phyloP scores from a whole-genome alignment of 768 basidiomycete species.

The Lentinula aciculospora region DNA sequence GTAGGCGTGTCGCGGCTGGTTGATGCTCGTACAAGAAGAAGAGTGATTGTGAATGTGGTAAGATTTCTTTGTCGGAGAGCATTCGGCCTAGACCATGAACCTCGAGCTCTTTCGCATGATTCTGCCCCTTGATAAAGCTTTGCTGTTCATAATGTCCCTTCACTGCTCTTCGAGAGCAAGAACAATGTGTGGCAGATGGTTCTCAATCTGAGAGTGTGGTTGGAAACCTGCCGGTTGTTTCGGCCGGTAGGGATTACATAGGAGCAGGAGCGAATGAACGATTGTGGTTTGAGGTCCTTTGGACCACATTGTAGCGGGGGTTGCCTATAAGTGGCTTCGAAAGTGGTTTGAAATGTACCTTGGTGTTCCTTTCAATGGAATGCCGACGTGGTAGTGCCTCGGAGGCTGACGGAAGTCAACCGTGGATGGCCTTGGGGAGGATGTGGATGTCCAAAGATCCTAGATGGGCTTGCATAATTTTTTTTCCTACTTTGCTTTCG shows the following conservation, averaged over 20 bases:
- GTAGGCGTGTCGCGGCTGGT: conserved; percentile 1
- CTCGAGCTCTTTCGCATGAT: not conserved
- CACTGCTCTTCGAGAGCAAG: conserved; percentile 8
- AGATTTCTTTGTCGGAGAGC: not conserved
- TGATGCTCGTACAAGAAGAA: not conserved
- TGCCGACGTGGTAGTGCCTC: not conserved
- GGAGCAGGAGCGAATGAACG: conserved; percentile 3
- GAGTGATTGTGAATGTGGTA: not conserved
- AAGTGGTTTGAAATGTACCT: not conserved
- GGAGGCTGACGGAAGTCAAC: not conserved
- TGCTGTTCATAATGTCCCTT: not conserved
- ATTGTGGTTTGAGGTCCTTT: conserved; percentile 4
- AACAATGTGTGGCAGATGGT: not conserved
- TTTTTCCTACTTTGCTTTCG: conserved; percentile 4
- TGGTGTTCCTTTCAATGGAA: not conserved
- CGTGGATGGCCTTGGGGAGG: conserved; percentile 2
- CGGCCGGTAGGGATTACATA: not conserved
- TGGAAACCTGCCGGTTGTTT: conserved; percentile 5
- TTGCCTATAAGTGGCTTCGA: conserved; percentile 1
- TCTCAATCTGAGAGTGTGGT: not conserved
- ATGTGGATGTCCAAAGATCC: not conserved
- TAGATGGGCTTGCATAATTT: not conserved
- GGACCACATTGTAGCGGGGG: conserved; percentile 6
- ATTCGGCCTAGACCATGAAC: not conserved
- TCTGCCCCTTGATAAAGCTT: not conserved